phyloP scores from a whole-genome alignment of 495 filamentous ascomycete genomes.

The Lasiosphaeriaceae sp. region DNA sequence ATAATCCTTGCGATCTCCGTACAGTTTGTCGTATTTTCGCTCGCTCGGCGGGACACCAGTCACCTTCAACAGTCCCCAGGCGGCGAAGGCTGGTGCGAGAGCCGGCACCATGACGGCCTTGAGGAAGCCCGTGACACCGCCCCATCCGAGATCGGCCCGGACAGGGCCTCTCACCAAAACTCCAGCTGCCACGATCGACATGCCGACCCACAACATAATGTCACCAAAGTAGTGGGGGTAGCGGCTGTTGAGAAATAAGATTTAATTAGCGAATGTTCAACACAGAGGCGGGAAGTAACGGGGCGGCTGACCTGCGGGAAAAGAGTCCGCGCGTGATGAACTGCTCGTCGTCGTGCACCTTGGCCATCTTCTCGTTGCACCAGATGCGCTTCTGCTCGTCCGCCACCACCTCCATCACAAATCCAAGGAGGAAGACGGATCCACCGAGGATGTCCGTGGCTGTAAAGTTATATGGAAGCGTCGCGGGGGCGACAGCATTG shows the following conservation, averaged over 20 bases:
- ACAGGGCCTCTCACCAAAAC: slow-evolving; percentile 42
- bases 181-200: slow-evolving; percentile 43
- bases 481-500: slow-evolving; percentile 48
- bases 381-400: slow-evolving; percentile 58
- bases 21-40: slow-evolving; percentile 61
- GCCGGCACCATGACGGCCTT: slow-evolving; percentile 44
- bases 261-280: too few species aligned
- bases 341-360: slow-evolving; percentile 56
- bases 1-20: slow-evolving; percentile 58
- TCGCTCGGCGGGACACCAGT: slow-evolving; percentile 59
- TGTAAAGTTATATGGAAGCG: slow-evolving; percentile 17
- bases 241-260: slow-evolving; percentile 29
- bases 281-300: too few species aligned
- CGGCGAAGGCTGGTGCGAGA: slow-evolving; percentile 59
- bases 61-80: slow-evolving; percentile 56
- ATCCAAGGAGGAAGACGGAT: slow-evolving; percentile 48
- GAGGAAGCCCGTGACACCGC: slow-evolving; percentile 32
- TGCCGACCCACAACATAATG: slow-evolving; percentile 58
- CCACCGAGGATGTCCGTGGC: slow-evolving; percentile 53
- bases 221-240: slow-evolving; percentile 69
- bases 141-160: slow-evolving; percentile 41
- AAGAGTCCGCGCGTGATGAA: slow-evolving; percentile 59
- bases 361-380: slow-evolving; percentile 51
- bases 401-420: slow-evolving; percentile 53
- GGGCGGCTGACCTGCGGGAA: slow-evolving; percentile 32